A percentile compares a stretch with the other conserved stretches of the same genome.
phyloP scores from a whole-genome alignment of 2,329 filamentous ascomycete species.

The Pseudocercospora ulei region DNA sequence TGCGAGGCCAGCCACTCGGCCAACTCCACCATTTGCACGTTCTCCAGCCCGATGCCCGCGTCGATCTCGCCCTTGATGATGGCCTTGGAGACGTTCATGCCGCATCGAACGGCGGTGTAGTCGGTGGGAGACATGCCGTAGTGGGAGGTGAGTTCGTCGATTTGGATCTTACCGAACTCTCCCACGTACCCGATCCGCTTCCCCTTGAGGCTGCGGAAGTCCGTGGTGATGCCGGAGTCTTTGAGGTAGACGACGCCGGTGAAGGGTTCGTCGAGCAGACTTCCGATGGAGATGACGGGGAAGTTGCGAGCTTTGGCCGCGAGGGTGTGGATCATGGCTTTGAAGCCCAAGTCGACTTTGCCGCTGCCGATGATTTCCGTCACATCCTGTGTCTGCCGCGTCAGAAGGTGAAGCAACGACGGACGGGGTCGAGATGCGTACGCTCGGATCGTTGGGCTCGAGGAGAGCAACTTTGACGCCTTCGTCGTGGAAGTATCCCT shows the following conservation, averaged over 20 bases:
- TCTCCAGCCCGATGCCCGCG: conserved; percentile 67
- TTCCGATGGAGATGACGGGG: conserved; percentile 62
- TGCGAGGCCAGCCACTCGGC: conserved; percentile 62
- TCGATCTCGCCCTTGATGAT: conserved; percentile 64
- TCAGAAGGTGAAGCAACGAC: conserved; percentile 6
- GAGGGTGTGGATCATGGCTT: conserved; percentile 75
- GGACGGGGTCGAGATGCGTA: conserved; percentile 35
- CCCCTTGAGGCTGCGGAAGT: conserved; percentile 65
- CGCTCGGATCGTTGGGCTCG: conserved; percentile 67
- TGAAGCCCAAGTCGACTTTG: conserved; percentile 70
- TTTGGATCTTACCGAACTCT: conserved; percentile 61
- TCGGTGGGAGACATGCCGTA: conserved; percentile 64
- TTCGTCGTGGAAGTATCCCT: conserved; percentile 65
- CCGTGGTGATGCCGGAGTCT: conserved; percentile 60
- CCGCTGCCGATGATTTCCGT: conserved; percentile 70
- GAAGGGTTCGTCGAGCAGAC: conserved; percentile 69
- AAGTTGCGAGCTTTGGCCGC: conserved; percentile 69
- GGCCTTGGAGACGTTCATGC: conserved; percentile 71
- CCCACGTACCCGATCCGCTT: conserved; percentile 72
- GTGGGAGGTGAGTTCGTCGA: conserved; percentile 68
- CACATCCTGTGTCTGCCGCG: conserved; percentile 48
- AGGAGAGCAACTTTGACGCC: conserved; percentile 67
- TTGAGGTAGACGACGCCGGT: conserved; percentile 71
- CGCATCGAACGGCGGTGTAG: conserved; percentile 68
- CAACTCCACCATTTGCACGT: conserved; percentile 74